Evolutionary conservation across 169 alveolate genomes (phyloP).

Genomic region (Perkinsus olseni): DNA sequence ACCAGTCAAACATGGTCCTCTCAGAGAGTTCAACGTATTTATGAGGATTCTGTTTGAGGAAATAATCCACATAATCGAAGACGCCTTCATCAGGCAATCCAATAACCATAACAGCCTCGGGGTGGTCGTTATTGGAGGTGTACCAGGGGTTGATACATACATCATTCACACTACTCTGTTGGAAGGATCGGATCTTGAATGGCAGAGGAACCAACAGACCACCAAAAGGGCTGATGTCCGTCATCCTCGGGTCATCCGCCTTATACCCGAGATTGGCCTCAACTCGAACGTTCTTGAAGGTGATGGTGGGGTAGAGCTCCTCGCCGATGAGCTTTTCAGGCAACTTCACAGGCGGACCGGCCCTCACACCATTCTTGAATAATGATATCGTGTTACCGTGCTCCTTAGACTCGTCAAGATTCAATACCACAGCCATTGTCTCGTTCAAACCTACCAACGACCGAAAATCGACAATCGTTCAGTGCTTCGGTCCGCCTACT

Average conservation of each 20-base stretch:
- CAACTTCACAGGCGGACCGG: background rate
- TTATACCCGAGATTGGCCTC: background rate
- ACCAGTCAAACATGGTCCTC: background rate
- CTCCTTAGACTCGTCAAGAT: background rate
- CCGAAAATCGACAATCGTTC: background rate
- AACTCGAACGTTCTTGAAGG: background rate
- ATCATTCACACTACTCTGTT: background rate
- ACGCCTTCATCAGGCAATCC: background rate
- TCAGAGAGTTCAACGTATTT: background rate
- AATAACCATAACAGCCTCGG: background rate
- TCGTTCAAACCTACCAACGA: background rate
- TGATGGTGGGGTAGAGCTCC: background rate
- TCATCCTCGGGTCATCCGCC: background rate
- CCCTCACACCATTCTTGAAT: background rate
- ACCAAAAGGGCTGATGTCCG: background rate
- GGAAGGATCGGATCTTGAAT: background rate
- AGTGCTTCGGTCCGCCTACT: background rate
- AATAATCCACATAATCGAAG: background rate
- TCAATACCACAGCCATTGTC: background rate
- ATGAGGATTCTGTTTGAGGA: background rate
- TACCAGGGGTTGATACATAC: background rate
- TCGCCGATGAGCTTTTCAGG: background rate
- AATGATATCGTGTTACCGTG: background rate
- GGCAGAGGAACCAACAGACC: background rate
- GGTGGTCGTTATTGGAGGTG: background rate